Evolutionary conservation across 352 stramenopile genomes (phyloP).

Genomic region (Globisporangium cylindrosporum): DNA sequence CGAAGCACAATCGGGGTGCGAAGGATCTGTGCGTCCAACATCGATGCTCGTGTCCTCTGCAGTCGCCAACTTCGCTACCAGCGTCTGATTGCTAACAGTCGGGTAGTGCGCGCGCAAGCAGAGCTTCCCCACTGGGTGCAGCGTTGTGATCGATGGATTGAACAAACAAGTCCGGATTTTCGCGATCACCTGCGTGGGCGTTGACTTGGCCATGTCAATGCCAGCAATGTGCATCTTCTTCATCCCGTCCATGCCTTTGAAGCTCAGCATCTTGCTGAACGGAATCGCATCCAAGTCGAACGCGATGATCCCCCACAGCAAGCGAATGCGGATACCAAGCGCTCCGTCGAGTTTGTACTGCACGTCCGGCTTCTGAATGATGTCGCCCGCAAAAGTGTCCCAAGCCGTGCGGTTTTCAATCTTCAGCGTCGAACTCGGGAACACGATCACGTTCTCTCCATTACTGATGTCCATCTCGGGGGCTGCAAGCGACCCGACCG

Average conservation of each 20-base stretch:
- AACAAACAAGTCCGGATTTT: conserved; percentile 78
- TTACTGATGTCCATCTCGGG: conserved; percentile 49
- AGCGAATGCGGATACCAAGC: conserved; percentile 47
- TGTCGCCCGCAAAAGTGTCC: conserved; percentile 63
- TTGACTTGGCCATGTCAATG: conserved; percentile 67
- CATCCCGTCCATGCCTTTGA: conserved; percentile 62
- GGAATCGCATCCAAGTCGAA: conserved; percentile 43
- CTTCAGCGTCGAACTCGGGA: conserved; percentile 47
- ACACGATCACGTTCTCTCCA: conserved; percentile 43
- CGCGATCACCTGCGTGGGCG: conserved; percentile 48
- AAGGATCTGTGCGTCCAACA: conserved; percentile 39
- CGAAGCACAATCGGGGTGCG: conserved; percentile 55
- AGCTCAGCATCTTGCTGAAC: conserved; percentile 55
- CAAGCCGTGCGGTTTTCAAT: conserved; percentile 57
- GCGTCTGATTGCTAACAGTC: conserved; percentile 27
- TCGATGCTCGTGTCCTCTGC: conserved; percentile 34
- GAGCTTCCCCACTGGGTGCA: conserved; percentile 58
- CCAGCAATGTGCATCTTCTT: conserved; percentile 57
- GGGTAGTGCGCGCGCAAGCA: conserved; percentile 66
- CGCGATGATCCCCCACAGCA: conserved; percentile 49
- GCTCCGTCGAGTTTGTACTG: conserved; percentile 48
- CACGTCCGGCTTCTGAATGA: conserved; percentile 46
- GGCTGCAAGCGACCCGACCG: conserved; percentile 44
- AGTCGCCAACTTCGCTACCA: conserved; percentile 58
- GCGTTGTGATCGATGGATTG: conserved; percentile 74